Conservation (phyloP, 768 basidiomycete genomes). For the Xerocomellus dryophilus region DNA sequence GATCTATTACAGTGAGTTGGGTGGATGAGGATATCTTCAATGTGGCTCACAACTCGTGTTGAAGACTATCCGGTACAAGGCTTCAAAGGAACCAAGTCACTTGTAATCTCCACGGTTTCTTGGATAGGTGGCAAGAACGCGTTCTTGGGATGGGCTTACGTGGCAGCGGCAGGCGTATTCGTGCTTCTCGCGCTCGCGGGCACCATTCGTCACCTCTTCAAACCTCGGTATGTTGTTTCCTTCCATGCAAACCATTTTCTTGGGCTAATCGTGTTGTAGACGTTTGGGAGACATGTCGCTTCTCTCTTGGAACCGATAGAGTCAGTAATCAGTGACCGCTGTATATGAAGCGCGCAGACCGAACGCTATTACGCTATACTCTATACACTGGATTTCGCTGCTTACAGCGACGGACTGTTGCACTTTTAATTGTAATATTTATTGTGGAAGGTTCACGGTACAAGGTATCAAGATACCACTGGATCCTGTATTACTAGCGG, state of each 20-base stretch:
- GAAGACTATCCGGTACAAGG: conserved; percentile 91
- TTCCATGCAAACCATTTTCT: neutral
- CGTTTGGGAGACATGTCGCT: conserved; percentile 85
- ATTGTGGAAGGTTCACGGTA: neutral
- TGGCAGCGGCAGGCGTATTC: conserved; percentile 84
- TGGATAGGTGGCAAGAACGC: conserved; percentile 99
- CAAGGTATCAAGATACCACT: neutral
- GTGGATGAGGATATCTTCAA: neutral
- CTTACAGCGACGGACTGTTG: conserved; percentile 13
- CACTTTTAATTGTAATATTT: conserved; percentile 25
- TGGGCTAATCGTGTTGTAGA: conserved; percentile 36
- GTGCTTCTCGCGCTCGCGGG: conserved; percentile 84
- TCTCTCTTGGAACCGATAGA: conserved; percentile 75
- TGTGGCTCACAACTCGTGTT: conserved; percentile 3
- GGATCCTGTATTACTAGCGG: neutral
- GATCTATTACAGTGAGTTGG: conserved; percentile 68
- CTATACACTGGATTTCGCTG: conserved; percentile 18
- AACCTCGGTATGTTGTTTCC: conserved; percentile 64
- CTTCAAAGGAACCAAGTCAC: conserved; percentile 92
- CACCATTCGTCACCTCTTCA: conserved; percentile 88
- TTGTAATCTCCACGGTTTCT: conserved; percentile 95
- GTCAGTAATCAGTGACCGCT: neutral
- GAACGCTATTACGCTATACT: conserved; percentile 9
- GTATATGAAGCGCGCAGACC: neutral
- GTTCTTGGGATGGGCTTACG: conserved; percentile 98